These are phyloP conservation scores for Colletotrichum sp. DNA, from an alignment of 2,329 filamentous ascomycete species.

Conservation along the genomic window DNA sequence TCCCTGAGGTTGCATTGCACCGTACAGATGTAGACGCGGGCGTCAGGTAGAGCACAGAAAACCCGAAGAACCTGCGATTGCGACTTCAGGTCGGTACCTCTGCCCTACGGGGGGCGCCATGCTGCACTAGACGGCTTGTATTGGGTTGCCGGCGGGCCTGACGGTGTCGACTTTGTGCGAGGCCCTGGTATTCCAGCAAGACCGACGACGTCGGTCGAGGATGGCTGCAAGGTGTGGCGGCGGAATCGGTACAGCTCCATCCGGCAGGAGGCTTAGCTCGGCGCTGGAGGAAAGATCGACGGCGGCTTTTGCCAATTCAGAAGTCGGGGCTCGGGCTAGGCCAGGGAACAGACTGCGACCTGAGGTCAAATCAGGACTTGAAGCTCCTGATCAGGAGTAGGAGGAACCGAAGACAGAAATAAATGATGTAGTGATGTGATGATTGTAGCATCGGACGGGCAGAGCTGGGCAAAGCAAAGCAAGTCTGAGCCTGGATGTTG, in stretches of 20 bases:
- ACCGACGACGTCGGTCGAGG: not conserved
- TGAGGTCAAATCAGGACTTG: not conserved
- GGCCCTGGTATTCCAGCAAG: not conserved
- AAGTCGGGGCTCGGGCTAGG: not conserved
- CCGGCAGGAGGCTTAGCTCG: conserved; percentile 4
- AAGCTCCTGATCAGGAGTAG: not conserved
- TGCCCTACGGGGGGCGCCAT: not conserved
- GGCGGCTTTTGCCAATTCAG: conserved; percentile 13
- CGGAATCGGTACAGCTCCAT: conserved; percentile 2
- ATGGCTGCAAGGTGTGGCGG: not conserved
- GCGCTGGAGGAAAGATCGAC: conserved; percentile 11
- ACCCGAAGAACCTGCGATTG: not conserved
- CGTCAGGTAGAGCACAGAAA: not conserved
- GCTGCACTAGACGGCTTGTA: not conserved
- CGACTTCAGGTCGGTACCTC: not conserved
- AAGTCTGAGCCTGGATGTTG: not conserved
- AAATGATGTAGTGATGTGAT: conserved; percentile 15
- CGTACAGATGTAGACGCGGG: not conserved
- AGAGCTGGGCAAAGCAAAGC: not conserved
- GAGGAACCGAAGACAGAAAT: not conserved
- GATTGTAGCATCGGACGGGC: not conserved
- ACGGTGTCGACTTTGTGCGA: not conserved
- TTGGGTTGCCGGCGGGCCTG: not conserved
- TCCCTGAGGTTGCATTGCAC: not conserved
- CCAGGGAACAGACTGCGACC: not conserved